Evolutionary conservation across 495 filamentous ascomycete genomes (phyloP), one percentile per base, ranked within the genome.

Genomic region (Geoglossum glabrum): DNA sequence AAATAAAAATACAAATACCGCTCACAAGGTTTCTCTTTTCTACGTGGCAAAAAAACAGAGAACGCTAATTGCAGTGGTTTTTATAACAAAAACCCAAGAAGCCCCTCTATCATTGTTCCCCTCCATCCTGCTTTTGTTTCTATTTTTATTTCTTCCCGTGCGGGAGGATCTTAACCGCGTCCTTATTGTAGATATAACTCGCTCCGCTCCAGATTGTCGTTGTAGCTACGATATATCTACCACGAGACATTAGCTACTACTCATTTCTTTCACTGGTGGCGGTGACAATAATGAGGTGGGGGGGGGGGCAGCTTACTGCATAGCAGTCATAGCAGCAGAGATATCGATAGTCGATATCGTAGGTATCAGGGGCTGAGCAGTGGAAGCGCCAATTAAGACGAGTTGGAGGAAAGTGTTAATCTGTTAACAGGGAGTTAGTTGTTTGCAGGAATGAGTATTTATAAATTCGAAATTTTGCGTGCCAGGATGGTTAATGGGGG

Each of bases 161-260:
- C 11, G 76, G 79, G 11, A 93, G 65, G 50, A 90, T 90, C 66
- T 81, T 87, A 46, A 90, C 85, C 0, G 85, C 86, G 63, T 88
- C 79, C 63, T 85, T 87, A 57, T 81, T 82, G 64, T 82, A 87
- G 33, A 90, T 70, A 64, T 93, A 93, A 66, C 84, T 86, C 3
- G 86, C 72, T 19, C 87, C 87, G 31, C 85, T 90, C 86, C 86
- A 89, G 15, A 90, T 66, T 0, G 87, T 93, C 11, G 87, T 93
- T 0, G 76, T 76, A 0, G 85, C 87, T 7, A 93, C 87, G 36
- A 88, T 70, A 62, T 87, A 84, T 59, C 81, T 83, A n/a, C 31
- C n/a, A n/a, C n/a, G n/a, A n/a, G n/a, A n/a, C n/a, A n/a, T n/a
- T n/a, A n/a, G n/a, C n/a, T n/a, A n/a, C n/a, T n/a, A n/a, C n/a